Conservation (phyloP, 2,329 filamentous ascomycete genomes). For the Fusarium algeriense region DNA sequence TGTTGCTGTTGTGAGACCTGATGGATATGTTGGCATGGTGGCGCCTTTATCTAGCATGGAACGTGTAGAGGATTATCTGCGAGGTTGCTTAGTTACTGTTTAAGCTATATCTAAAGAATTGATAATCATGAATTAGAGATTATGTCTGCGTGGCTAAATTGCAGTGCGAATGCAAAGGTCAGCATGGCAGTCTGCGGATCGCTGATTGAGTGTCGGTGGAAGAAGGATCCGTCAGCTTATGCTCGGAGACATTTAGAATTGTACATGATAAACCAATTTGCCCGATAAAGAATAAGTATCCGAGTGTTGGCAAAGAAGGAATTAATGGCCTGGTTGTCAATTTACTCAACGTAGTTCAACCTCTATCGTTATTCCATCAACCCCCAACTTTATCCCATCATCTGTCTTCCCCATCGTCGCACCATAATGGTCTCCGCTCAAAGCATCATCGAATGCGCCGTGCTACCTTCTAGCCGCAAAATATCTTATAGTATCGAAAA, state of each 20-base stretch:
- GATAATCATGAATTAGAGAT: rapidly evolving
- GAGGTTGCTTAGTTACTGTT: neutral
- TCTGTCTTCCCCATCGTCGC: no score
- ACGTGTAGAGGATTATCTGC: neutral
- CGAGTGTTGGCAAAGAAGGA: neutral
- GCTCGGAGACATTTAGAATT: neutral
- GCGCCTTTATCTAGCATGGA: neutral
- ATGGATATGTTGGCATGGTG: slow-evolving; percentile 20
- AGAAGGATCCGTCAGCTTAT: neutral
- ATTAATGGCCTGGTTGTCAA: no score
- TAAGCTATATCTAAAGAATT: neutral
- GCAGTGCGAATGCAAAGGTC: neutral
- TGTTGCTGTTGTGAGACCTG: slow-evolving; percentile 12
- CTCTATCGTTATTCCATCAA: no score
- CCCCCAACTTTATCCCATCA: neutral
- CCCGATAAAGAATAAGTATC: neutral
- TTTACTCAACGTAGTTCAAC: no score
- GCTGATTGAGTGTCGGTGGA: no score
- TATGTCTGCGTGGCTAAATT: rapidly evolving
- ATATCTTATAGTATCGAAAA: neutral
- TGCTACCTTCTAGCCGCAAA: neutral
- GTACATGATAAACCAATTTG: neutral
- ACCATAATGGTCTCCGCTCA: neutral
- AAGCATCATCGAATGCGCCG: neutral
- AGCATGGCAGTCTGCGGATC: neutral